Conservation (phyloP, 2,329 filamentous ascomycete species). For the Aspergillus terreus region DNA sequence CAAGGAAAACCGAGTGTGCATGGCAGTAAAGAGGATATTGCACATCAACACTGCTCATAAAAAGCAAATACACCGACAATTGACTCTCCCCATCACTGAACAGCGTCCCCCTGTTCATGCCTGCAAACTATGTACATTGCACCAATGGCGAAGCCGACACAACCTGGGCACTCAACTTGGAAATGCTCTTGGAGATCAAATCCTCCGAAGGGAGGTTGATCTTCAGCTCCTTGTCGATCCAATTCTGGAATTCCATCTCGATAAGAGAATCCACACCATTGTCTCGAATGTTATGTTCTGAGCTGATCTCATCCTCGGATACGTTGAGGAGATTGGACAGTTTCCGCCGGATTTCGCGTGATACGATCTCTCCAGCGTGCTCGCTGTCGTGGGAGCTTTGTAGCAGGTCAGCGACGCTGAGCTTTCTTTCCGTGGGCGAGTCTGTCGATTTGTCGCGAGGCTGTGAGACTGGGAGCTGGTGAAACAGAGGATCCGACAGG, state of each 20-base stretch:
- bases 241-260: constrained; percentile 23
- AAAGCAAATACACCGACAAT: no score
- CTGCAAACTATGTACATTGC: no score
- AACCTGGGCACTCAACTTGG: not conserved
- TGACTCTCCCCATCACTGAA: no score
- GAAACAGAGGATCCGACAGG: not conserved
- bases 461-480: not conserved
- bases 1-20: no score
- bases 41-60: no score
- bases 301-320: constrained; percentile 17
- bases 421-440: not conserved
- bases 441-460: not conserved
- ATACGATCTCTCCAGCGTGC: not conserved
- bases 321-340: constrained; percentile 15
- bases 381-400: not conserved
- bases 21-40: no score
- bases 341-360: constrained; percentile 1
- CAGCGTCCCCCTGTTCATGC: no score
- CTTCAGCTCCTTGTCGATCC: constrained; percentile 18
- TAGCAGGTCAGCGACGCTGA: not conserved
- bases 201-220: constrained; percentile 1
- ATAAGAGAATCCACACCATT: constrained; percentile 24
- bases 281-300: constrained; percentile 7
- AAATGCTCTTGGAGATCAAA: not conserved
- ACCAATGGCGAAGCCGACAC: not conserved